Conservation (phyloP, 345 rosid species). For the Pugionium cornutum region DNA sequence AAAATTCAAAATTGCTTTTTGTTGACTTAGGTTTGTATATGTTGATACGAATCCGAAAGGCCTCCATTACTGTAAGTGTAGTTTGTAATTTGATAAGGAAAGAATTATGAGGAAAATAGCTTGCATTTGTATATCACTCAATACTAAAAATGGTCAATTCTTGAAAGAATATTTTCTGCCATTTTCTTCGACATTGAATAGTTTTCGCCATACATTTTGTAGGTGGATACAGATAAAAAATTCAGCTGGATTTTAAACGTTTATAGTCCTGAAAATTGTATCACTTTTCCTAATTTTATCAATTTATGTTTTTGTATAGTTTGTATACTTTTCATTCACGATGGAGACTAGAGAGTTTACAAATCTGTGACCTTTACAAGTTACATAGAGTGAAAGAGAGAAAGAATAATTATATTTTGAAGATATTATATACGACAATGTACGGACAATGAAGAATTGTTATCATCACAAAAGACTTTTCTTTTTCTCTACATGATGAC, state of each 20-base stretch:
- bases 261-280: background rate
- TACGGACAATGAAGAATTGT: constrained; percentile 27
- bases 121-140: no score
- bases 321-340: background rate
- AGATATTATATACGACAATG: constrained; percentile 23
- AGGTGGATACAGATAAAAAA: no score
- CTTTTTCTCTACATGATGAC: constrained; percentile 6
- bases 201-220: no score
- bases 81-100: no score
- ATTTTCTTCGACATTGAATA: no score
- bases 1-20: background rate
- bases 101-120: no score
- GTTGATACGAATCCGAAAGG: no score
- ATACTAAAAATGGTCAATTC: no score
- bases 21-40: constrained; percentile 2
- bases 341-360: background rate
- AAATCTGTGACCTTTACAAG: background rate
- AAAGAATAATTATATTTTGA: constrained; percentile 1
- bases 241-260: no score
- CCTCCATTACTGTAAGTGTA: no score
- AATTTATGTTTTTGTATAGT: background rate
- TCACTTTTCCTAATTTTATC: background rate
- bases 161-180: no score
- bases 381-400: background rate
- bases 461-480: constrained; percentile 22